A percentile compares a stretch with the other conserved stretches of the same genome.
Conservation (phyloP, 192 early-diverging fungal genomes). For the Phycomyces nitens region DNA sequence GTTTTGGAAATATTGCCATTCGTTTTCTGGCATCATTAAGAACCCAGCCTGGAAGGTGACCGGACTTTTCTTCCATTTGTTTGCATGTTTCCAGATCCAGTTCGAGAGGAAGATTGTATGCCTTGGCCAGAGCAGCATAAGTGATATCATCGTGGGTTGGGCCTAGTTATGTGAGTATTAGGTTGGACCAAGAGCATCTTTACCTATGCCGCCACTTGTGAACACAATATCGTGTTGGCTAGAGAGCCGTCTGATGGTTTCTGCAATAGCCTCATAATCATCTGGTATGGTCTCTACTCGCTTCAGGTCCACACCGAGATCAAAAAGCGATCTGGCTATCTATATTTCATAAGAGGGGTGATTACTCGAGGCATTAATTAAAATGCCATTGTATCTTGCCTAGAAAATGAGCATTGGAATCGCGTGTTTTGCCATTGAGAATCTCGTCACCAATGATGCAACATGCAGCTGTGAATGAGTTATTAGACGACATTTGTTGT, state of each 20-base stretch:
- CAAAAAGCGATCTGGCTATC: constrained; percentile 55
- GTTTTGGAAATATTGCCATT: constrained; percentile 63
- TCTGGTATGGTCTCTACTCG: constrained; percentile 55
- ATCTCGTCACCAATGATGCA: constrained; percentile 73
- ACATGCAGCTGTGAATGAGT: constrained; percentile 43
- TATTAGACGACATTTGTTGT: neutral
- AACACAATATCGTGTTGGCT: constrained; percentile 54
- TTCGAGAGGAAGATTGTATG: constrained; percentile 50
- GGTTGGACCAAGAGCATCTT: neutral
- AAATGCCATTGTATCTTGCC: constrained; percentile 19
- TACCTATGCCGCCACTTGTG: constrained; percentile 73
- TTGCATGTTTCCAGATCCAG: constrained; percentile 53
- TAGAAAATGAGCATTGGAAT: constrained; percentile 57
- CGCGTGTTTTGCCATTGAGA: constrained; percentile 65
- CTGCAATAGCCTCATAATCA: constrained; percentile 42
- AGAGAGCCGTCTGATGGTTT: constrained; percentile 48
- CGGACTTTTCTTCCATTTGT: constrained; percentile 44
- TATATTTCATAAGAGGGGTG: neutral
- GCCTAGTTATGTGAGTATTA: constrained; percentile 19
- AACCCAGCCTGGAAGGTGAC: constrained; percentile 11
- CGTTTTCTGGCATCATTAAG: constrained; percentile 47
- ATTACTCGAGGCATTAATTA: too few relatives aligned
- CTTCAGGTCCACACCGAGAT: constrained; percentile 54
- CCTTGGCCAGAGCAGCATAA: constrained; percentile 56
- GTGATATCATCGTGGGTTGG: constrained; percentile 70